Evolutionary conservation across 2,329 filamentous ascomycete species (phyloP), one percentile per base, ranked within the genome.

Genomic region (Fusarium sp.): DNA sequence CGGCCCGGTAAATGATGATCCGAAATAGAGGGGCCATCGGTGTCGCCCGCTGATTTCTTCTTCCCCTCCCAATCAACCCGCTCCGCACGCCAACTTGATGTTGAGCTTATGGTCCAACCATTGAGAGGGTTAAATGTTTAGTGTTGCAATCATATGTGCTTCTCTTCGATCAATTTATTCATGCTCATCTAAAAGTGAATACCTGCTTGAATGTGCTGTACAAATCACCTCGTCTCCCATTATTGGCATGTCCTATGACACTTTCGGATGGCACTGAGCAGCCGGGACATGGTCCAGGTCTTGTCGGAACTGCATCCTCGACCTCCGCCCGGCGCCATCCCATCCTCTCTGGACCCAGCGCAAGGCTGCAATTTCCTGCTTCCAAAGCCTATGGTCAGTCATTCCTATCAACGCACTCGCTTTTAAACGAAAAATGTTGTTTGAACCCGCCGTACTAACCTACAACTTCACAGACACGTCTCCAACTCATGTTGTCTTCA

Each of bases 221-320:
- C 32, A 25, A 70, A 57, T 60, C 58, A 47, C 51, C 37, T 54
- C 42, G 54, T 53, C 44, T 46, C 32, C 41, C 44, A 24, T 48
- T 40, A 24, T 41, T 29, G 41, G 24, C 47, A 55, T 60, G 25
- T 30, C 57, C 53, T 63, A 44, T 63, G 41, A 47, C 63, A 51
- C 37, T 47, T 61, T 56, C 44, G 67, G 57, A 58, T 47, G 56
- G 10, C 13, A 42, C 44, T 49, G 30, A 37, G 53, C 44, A 49
- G 48, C 49, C 48, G 57, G 48, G 64, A 49, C 65, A 71, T 69
- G 69, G 69, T 65, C 61, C 61, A 71, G 69, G 65, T 69, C 47
- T 61, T 30, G 32, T 69, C 53, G 60, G 52, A 53, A 53, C 60
- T 59, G 69, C 54, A 61, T 45, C 64, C 59, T 65, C 45, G 45